Conservation (phyloP, 441 rosid species). For the Flueggea neowawraea region DNA sequence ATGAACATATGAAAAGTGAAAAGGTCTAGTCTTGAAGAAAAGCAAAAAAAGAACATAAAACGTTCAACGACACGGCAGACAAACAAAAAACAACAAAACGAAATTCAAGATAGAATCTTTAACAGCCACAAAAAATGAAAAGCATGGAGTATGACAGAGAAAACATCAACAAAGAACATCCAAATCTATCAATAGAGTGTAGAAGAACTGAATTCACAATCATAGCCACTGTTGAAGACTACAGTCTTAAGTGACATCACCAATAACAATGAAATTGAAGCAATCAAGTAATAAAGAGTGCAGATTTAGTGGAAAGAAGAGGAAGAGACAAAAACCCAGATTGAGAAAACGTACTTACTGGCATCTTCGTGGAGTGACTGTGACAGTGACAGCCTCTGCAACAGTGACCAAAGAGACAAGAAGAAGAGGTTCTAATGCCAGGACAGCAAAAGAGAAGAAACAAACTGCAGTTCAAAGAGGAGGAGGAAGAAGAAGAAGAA, state of each 20-base stretch:
- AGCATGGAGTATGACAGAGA: constrained; percentile 5
- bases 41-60: constrained; percentile 4
- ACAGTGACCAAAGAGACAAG: constrained; percentile 12
- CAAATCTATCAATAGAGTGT: constrained; percentile 1
- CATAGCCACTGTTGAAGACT: constrained; percentile 6
- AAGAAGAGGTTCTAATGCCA: not conserved
- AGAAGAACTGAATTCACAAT: constrained; percentile 13
- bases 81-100: constrained; percentile 2
- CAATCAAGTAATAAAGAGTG: constrained; percentile 14
- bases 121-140: not conserved
- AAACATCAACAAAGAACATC: not conserved
- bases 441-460: constrained; percentile 2
- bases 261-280: constrained; percentile 11
- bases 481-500: not conserved
- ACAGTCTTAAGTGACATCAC: not conserved
- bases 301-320: constrained; percentile 14
- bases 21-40: constrained; percentile 20
- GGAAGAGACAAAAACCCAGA: constrained; percentile 9
- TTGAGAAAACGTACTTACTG: constrained; percentile 90
- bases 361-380: constrained; percentile 67
- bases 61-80: not conserved
- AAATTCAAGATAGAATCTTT: constrained; percentile 4
- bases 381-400: constrained; percentile 32
- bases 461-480: not conserved
- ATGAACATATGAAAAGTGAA: constrained; percentile 8